Conservation (phyloP, 306 rosid species). For the Sechiopsis laciniata region DNA sequence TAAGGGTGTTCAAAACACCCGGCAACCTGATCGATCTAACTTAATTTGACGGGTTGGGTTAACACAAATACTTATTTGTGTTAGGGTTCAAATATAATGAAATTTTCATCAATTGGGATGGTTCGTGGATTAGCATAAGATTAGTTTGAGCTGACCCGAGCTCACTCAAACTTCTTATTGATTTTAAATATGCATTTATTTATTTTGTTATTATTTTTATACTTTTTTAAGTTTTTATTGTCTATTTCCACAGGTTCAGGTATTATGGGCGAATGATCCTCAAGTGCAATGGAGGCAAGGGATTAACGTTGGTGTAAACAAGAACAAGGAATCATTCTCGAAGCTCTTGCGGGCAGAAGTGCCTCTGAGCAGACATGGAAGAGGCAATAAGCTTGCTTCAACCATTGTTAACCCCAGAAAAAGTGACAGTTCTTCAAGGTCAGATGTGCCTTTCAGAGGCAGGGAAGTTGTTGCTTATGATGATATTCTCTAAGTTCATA, state of each 20-base stretch:
- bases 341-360: slow-evolving; percentile 74
- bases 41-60: too few relatives aligned
- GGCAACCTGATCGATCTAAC: too few relatives aligned
- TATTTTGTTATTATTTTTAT: too few relatives aligned
- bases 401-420: slow-evolving; percentile 49
- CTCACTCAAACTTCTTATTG: too few relatives aligned
- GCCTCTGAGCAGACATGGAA: slow-evolving; percentile 73
- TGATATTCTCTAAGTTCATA: slow-evolving; percentile 47
- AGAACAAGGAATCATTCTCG: slow-evolving; percentile 43
- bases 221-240: too few relatives aligned
- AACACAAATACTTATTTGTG: too few relatives aligned
- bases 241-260: slow-evolving; percentile 50
- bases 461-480: slow-evolving; percentile 86
- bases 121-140: too few relatives aligned
- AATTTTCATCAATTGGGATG: too few relatives aligned
- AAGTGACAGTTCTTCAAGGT: slow-evolving; percentile 30
- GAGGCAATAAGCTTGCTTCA: slow-evolving; percentile 74
- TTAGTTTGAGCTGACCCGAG: too few relatives aligned
- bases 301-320: slow-evolving; percentile 44
- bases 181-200: too few relatives aligned
- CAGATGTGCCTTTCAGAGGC: slow-evolving; percentile 50
- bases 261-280: slow-evolving; percentile 85
- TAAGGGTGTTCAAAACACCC: too few relatives aligned
- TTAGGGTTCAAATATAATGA: too few relatives aligned
- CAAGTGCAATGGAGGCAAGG: slow-evolving; percentile 85